phyloP scores from a whole-genome alignment of 176 grass and related monocot genomes.

The Zoysia pacifica region DNA sequence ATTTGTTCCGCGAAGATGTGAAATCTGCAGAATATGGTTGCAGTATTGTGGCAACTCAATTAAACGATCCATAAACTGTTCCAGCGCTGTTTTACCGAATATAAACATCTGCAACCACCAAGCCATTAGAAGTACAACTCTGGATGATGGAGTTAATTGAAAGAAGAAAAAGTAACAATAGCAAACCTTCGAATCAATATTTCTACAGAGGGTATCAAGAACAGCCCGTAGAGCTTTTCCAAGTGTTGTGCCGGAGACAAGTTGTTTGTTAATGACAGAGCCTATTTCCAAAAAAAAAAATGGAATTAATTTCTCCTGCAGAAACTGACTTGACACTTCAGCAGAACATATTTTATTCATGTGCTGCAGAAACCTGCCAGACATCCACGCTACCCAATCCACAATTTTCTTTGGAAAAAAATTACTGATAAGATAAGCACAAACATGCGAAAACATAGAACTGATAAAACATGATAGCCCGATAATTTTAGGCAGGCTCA shows the following conservation, averaged over 20 bases:
- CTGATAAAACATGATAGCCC: neutral
- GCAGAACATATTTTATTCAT: slow-evolving; percentile 2
- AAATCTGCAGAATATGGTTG: slow-evolving; percentile 98
- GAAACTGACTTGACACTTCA: slow-evolving; percentile 21
- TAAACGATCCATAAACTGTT: slow-evolving; percentile 91
- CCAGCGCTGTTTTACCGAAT: slow-evolving; percentile 85
- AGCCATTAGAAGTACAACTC: slow-evolving; percentile 28
- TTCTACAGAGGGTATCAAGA: slow-evolving; percentile 95
- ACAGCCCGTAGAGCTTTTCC: slow-evolving; percentile 85
- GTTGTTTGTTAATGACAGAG: slow-evolving; percentile 89
- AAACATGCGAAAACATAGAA: slow-evolving; percentile 1
- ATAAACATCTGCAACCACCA: slow-evolving; percentile 89
- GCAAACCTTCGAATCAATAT: slow-evolving; percentile 89
- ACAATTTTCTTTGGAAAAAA: neutral
- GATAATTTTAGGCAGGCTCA: neutral
- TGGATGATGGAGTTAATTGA: slow-evolving; percentile 1
- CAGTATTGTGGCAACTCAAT: slow-evolving; percentile 95
- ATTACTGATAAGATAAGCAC: neutral
- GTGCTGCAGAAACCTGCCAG: neutral
- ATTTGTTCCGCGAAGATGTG: slow-evolving; percentile 91
- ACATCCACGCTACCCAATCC: neutral
- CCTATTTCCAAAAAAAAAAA: slow-evolving; percentile 53
- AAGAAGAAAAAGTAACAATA: slow-evolving; percentile 31
- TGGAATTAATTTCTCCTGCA: slow-evolving; percentile 13
- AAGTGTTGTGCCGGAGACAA: slow-evolving; percentile 72